Evolutionary conservation across 2,329 filamentous ascomycete genomes (phyloP), one percentile per base, ranked within the genome.

Genomic region (Pyrenochaeta sp.): DNA sequence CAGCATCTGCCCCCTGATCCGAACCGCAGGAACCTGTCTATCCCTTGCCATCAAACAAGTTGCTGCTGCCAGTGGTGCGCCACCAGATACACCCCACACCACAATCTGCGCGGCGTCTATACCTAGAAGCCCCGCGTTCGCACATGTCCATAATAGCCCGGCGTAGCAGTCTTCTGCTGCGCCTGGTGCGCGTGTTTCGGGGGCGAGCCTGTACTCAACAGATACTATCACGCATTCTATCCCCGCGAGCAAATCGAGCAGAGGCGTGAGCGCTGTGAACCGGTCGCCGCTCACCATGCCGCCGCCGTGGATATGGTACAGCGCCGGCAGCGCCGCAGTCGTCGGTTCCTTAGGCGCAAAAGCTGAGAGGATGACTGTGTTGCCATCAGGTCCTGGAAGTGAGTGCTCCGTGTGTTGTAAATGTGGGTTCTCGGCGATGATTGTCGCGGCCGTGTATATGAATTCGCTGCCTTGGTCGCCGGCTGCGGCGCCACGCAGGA

Each of bases 221-320:
- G 51, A 48, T 10, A 48, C 44, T 11, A 58, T 26, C 17, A 52
- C 42, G 21, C 53, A 56, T 4, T 29, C 29, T 4, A 51, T 43
- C 27, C 35, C 53, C 18, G 51, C 37, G 11, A 52, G 37, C 8
- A 54, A 38, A n/a, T 56, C 46, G 3, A 58, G 23, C 3, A 58
- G 19, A 3, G 23, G 44, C 8, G 46, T 27, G 9, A 56, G 6
- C n/a, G 29, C 46, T 22, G 19, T 49, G 38, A 56, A 56, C n/a
- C 53, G 35, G 38, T 58, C 44, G 6, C 53, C 54, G 23, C 23
- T 35, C 13, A 58, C 38, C 45, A 58, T 42, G 6, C 54, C 46
- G 15, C 50, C 54, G 6, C 51, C 78, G 1, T 88, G 88, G 56
- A 89, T 85, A 59, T 90, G 89, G 0, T 90, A 72, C 0, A 91